Base-by-base conservation (phyloP, 768 basidiomycete species). In the Exidia glandulosa region DNA sequence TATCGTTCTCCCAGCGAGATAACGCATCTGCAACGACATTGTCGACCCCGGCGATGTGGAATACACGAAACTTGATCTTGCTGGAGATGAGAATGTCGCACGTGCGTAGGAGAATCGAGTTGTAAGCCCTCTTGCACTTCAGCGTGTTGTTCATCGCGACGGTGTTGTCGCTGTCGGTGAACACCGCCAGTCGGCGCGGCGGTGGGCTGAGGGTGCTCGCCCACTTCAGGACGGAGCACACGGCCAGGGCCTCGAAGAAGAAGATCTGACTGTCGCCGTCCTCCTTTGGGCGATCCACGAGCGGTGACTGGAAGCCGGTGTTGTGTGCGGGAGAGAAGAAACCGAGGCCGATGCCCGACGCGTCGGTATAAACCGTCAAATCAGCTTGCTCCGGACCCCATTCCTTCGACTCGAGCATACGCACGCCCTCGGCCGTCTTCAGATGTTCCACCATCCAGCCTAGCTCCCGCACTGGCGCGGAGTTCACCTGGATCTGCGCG, bases 401-500 rank as follows among this genome's bases (percentile, higher is more conserved):
- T 9, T 36, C 45, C 19, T 36, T 31, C 10, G 58, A 48, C 19
- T 41, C 27, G 2, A 59, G 58, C 12, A 59, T 56, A 10, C n/a
- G 32, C 27, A 59, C 19, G 19, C 45, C 19, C 1, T 56, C 58
- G 1, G 36, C 29, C 2, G 1, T 7, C 19, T 59, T 41, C 14
- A 59, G 2, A 32, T 71, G 68, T 7, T 66, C 32, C 0, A 56
- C 56, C 0, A 75, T 64, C 78, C 79, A 81, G 0, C 0, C 0
- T 3, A 76, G 59, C 25, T 78, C 74, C 0, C 56, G 32, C 1
- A 59, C 33, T 27, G 78, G 61, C 0, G 56, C 37, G 0, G 60
- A 62, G 57, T 74, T 77, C 33, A 76, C 52, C 36, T 61, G 70
- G 2, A 78, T 56, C 0, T n/a, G 27, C 0, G 61, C 59, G 31